Evolutionary conservation across 2,329 filamentous ascomycete species (phyloP).

Genomic region (Pochonia chlamydosporia): DNA sequence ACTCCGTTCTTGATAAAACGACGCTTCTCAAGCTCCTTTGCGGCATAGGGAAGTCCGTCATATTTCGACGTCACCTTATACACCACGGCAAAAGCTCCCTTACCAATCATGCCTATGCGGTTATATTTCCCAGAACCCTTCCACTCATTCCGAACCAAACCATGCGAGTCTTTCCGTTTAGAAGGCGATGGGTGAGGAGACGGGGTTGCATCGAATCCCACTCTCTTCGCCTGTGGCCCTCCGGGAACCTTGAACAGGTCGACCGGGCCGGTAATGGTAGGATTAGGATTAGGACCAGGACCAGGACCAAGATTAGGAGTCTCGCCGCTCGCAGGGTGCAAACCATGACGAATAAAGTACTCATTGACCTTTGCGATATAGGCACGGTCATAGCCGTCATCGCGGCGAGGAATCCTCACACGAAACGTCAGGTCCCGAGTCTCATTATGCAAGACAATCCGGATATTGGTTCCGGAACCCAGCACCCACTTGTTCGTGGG

Average conservation of each 20-base stretch:
- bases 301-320: slow-evolving; percentile 27
- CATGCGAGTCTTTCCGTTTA: slow-evolving; percentile 19
- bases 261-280: slow-evolving; percentile 33
- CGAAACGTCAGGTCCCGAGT: slow-evolving; percentile 67
- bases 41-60: slow-evolving; percentile 77
- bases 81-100: slow-evolving; percentile 91
- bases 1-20: slow-evolving; percentile 90
- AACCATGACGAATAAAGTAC: slow-evolving; percentile 48
- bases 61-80: slow-evolving; percentile 84
- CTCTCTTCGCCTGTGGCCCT: slow-evolving; percentile 8
- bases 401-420: slow-evolving; percentile 74
- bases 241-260: slow-evolving; percentile 26
- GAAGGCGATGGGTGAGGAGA: slow-evolving; percentile 10
- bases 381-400: slow-evolving; percentile 56
- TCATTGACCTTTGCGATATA: slow-evolving; percentile 65
- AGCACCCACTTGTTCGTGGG: slow-evolving; percentile 52
- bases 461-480: slow-evolving; percentile 65
- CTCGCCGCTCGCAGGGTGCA: slow-evolving; percentile 39
- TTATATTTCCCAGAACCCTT: slow-evolving; percentile 82
- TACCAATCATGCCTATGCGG: slow-evolving; percentile 73
- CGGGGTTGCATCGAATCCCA: slow-evolving; percentile 4
- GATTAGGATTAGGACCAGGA: slow-evolving; percentile 1
- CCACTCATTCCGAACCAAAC: slow-evolving; percentile 58
- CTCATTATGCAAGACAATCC: slow-evolving; percentile 53
- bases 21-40: slow-evolving; percentile 91